Conservation (phyloP, 441 rosid genomes). For the Mallotus repandus region DNA sequence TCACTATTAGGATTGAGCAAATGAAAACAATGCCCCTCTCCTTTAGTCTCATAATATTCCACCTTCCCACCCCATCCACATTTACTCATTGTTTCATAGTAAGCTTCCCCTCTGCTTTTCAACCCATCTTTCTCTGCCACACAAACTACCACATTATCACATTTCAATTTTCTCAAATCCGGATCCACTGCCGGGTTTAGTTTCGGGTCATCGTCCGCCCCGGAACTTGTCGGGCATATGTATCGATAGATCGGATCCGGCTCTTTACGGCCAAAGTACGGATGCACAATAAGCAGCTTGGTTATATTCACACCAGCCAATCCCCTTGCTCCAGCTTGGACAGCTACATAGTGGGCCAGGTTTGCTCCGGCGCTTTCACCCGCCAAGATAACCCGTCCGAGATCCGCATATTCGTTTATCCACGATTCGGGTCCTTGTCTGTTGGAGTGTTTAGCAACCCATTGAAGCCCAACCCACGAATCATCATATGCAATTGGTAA, state of each 20-base stretch:
- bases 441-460: conserved; percentile 29
- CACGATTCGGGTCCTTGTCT: conserved; percentile 34
- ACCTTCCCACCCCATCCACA: conserved; percentile 33
- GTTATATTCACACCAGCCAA: conserved; percentile 23
- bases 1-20: conserved; percentile 27
- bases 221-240: conserved; percentile 35
- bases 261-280: conserved; percentile 34
- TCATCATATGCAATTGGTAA: conserved; percentile 38
- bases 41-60: conserved; percentile 32
- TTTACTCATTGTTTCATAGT: conserved; percentile 26
- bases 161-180: conserved; percentile 25
- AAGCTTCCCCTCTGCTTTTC: conserved; percentile 30
- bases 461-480: conserved; percentile 30
- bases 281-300: conserved; percentile 38
- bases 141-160: conserved; percentile 33
- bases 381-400: conserved; percentile 28
- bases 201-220: conserved; percentile 36
- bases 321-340: conserved; percentile 25
- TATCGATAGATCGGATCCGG: conserved; percentile 25
- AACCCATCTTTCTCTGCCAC: conserved; percentile 41
- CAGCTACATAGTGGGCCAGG: conserved; percentile 38
- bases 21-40: conserved; percentile 44
- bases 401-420: conserved; percentile 34
- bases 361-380: conserved; percentile 49
- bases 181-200: conserved; percentile 38